phyloP scores from a whole-genome alignment of 495 filamentous ascomycete species.

The Penicillium verhagenii region DNA sequence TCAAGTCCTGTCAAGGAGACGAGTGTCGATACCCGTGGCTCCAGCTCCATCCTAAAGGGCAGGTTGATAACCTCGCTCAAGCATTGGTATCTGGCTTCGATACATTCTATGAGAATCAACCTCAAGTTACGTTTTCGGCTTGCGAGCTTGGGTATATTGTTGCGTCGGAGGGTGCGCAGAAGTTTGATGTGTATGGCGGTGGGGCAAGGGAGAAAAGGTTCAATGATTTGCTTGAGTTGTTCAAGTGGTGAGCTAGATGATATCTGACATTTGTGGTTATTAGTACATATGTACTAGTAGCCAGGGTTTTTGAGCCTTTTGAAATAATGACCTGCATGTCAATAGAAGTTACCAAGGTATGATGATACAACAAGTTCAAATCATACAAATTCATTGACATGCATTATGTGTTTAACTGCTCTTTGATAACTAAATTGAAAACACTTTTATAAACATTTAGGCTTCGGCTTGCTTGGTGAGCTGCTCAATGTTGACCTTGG shows the following conservation, averaged over 20 bases:
- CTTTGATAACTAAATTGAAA: slow-evolving; percentile 6
- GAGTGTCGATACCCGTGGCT: slow-evolving; percentile 55
- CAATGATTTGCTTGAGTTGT: slow-evolving; percentile 8
- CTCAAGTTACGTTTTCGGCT: slow-evolving; percentile 51
- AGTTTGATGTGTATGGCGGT: slow-evolving; percentile 24
- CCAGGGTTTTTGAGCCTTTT: too few species aligned
- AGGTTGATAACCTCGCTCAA: slow-evolving; percentile 32
- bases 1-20: slow-evolving; percentile 57
- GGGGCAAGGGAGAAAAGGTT: slow-evolving; percentile 12
- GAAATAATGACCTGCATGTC: too few species aligned
- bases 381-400: slow-evolving; percentile 10
- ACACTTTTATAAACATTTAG: slow-evolving; percentile 26
- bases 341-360: too few species aligned
- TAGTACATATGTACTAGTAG: too few species aligned
- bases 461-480: slow-evolving; percentile 35
- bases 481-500: slow-evolving; percentile 38
- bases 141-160: slow-evolving; percentile 62
- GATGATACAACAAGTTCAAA: too few species aligned
- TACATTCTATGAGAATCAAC: slow-evolving; percentile 54
- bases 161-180: slow-evolving; percentile 58
- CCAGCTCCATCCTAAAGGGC: slow-evolving; percentile 52
- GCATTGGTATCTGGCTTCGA: slow-evolving; percentile 52
- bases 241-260: neutral
- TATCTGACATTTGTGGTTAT: too few species aligned
- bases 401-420: slow-evolving; percentile 21